Evolutionary conservation across 73 alveolate species (phyloP), one percentile per base, ranked within the genome.

Genomic region (Symbiodinium natans): DNA sequence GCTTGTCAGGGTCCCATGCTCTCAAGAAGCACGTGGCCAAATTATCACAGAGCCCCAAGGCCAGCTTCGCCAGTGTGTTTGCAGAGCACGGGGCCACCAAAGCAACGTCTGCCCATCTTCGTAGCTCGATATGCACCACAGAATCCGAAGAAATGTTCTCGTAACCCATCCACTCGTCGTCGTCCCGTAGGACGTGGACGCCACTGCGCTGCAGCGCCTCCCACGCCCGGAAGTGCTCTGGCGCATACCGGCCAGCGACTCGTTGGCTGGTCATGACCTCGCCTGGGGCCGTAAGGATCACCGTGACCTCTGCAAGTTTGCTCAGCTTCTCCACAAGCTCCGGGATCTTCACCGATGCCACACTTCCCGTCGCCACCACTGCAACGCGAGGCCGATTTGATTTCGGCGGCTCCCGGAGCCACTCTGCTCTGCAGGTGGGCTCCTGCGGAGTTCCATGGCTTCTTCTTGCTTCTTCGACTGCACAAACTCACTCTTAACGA

Each of bases 61-160:
- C 96, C 88, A 90, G n/a, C 48, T 90, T 90, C 17, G 54, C 88
- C 96, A 90, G 77, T 75, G 96, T 90, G 75, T 90, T 90, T 0
- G 96, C 96, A 5, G 96, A 90, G 87, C 96, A 90, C 8, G 96
- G 96, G 21, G 96, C 96, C 38, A 90, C 96, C 88, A 90, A 39
- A 34, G 87, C 96, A 25, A 90, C 77, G 77, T 90, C 96, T 21
- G 96, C 96, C 96, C 96, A 90, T 74, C 77, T 90, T 43, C 84
- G 86, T 31, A 90, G 87, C 63, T 90, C 96, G 38, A 90, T 48
- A n/a, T 90, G 96, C 10, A 90, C 96, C 88, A 90, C 96, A 21
- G 77, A 63, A 41, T 90, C 96, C 13, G 77, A 39, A 3, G 96
- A 90, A 25, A 90, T 88, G 10, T 90, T 88, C 77, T 63, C 88